Evolutionary conservation across 129 eudicot genomes (phyloP).

Genomic region (Tanacetum coccineum): DNA sequence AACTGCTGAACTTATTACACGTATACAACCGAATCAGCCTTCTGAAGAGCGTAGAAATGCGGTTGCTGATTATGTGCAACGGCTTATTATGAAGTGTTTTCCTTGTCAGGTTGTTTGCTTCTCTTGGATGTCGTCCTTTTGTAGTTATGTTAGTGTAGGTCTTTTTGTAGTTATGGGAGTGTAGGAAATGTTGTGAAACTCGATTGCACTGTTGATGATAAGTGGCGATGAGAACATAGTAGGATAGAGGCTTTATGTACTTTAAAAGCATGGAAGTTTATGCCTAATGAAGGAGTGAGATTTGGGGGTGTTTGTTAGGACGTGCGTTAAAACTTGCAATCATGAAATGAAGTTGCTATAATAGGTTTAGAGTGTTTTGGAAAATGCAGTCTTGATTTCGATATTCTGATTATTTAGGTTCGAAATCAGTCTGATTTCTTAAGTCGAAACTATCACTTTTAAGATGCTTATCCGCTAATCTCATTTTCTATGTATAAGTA

Average conservation of each 20-base stretch:
- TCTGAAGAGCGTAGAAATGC: constrained; percentile 82
- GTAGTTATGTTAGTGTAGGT: not conserved
- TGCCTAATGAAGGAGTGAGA: too few species aligned
- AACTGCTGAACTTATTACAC: constrained; percentile 83
- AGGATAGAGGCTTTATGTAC: not conserved
- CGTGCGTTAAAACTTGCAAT: not conserved
- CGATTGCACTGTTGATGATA: constrained; percentile 12
- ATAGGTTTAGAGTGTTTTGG: not conserved
- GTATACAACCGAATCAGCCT: constrained; percentile 90
- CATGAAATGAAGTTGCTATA: not conserved
- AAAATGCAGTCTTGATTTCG: not conserved
- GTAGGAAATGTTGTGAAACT: constrained; percentile 13
- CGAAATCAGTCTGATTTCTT: too few species aligned
- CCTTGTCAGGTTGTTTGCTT: constrained; percentile 70
- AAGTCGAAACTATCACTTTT: too few species aligned
- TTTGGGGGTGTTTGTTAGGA: not conserved
- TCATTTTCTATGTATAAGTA: too few species aligned
- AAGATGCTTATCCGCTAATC: too few species aligned
- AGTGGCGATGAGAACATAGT: constrained; percentile 10
- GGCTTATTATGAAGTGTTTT: constrained; percentile 82
- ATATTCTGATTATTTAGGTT: not conserved
- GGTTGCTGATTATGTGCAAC: constrained; percentile 92
- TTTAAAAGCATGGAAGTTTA: not conserved
- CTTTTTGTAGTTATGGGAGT: not conserved
- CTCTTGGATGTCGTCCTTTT: not conserved